A percentile compares a stretch with the other conserved stretches of the same genome.
phyloP scores from a whole-genome alignment of 2,329 filamentous ascomycete species.

The Ampelomyces quisqualis region DNA sequence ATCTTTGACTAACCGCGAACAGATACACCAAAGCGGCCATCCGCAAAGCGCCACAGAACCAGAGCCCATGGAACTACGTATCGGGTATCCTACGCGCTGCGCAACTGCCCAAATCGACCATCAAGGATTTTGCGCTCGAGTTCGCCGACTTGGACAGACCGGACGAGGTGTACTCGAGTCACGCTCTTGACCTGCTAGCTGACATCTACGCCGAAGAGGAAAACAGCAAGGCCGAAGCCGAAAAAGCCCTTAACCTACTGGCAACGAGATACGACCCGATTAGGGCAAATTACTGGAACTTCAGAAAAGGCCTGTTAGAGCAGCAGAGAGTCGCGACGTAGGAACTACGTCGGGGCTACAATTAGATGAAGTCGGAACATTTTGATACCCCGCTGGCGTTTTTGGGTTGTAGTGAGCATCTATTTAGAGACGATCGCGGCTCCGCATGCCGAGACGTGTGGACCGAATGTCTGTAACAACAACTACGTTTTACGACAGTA shows the following conservation, averaged over 20 bases:
- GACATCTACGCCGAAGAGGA: constrained; percentile 61
- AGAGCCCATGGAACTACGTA: constrained; percentile 91
- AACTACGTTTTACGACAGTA: constrained; percentile 6
- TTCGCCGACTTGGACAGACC: constrained; percentile 54
- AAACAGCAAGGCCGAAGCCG: constrained; percentile 63
- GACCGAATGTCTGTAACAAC: constrained; percentile 8
- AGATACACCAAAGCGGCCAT: constrained; percentile 68
- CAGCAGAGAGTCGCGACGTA: constrained; percentile 27
- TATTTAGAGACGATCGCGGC: constrained; percentile 2
- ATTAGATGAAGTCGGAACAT: constrained; percentile 9
- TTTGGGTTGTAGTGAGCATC: constrained; percentile 5
- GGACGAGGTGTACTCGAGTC: constrained; percentile 59
- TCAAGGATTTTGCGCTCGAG: constrained; percentile 56
- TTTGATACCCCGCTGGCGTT: constrained; percentile 31
- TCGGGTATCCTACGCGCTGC: constrained; percentile 71
- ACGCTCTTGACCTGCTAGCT: constrained; percentile 70
- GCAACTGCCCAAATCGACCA: constrained; percentile 50
- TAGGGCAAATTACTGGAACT: constrained; percentile 89
- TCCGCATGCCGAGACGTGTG: constrained; percentile 3
- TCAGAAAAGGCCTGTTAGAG: constrained; percentile 54
- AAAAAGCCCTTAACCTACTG: constrained; percentile 69
- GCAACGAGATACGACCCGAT: constrained; percentile 89
- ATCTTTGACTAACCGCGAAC: constrained; percentile 19
- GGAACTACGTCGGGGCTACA: constrained; percentile 6
- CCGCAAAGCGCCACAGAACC: constrained; percentile 82